phyloP scores from a whole-genome alignment of 345 rosid species.

The Rubroshorea leprosula region DNA sequence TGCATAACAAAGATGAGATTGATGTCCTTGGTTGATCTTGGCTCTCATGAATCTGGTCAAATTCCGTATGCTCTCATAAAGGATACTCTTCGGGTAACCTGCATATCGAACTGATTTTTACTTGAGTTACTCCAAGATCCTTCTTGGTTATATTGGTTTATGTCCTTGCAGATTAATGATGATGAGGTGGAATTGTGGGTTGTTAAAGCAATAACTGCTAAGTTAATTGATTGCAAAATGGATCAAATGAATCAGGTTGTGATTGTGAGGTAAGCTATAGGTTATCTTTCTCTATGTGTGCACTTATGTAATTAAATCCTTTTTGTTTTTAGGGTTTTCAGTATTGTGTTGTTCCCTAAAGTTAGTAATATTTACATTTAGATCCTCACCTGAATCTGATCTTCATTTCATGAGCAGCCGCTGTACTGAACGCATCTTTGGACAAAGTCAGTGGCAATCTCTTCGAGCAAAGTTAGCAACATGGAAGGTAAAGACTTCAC shows the following conservation, averaged over 20 bases:
- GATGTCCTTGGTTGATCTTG: constrained; percentile 78
- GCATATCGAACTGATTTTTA: constrained; percentile 1
- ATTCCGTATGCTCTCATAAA: constrained; percentile 61
- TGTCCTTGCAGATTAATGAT: constrained; percentile 50
- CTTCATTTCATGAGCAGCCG: constrained; percentile 40
- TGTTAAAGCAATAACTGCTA: constrained; percentile 77
- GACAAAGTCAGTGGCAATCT: constrained; percentile 58
- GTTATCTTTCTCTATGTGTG: not conserved
- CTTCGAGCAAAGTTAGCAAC: constrained; percentile 62
- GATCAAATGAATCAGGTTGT: constrained; percentile 89
- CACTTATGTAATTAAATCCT: not conserved
- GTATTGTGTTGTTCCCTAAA: not conserved
- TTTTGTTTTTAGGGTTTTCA: not conserved
- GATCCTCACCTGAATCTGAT: constrained; percentile 3
- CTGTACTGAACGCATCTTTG: constrained; percentile 69
- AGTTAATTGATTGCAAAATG: constrained; percentile 77
- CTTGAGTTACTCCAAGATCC: constrained; percentile 4
- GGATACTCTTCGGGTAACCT: constrained; percentile 60
- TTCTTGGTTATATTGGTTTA: constrained; percentile 6
- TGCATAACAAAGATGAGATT: constrained; percentile 82
- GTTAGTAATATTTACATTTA: not conserved
- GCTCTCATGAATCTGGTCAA: constrained; percentile 61
- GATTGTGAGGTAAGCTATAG: constrained; percentile 54
- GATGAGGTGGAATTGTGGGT: constrained; percentile 86
- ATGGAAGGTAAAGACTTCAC: constrained; percentile 57